Conservation (phyloP, 257 asterid species). For the Voacanga thouarsii region DNA sequence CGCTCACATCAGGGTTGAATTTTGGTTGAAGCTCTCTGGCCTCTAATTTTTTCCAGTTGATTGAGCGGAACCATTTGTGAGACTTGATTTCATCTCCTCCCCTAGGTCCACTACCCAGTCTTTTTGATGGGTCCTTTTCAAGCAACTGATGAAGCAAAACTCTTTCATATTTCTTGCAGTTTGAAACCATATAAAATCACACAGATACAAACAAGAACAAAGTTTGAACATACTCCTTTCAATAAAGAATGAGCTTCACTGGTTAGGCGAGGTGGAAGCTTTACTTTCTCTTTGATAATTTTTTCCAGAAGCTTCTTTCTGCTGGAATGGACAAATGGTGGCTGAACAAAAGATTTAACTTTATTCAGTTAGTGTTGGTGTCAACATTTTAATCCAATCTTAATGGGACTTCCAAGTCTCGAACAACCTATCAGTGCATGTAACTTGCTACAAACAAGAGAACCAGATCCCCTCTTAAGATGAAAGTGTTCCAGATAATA, state of each 20-base stretch:
- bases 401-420: not conserved
- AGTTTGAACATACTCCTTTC: slow-evolving; percentile 60
- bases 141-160: slow-evolving; percentile 46
- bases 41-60: slow-evolving; percentile 84
- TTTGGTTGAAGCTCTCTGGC: slow-evolving; percentile 61
- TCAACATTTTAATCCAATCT: not conserved
- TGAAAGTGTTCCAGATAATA: not conserved
- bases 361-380: not conserved
- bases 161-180: not conserved
- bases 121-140: slow-evolving; percentile 68
- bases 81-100: slow-evolving; percentile 83
- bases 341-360: slow-evolving; percentile 39
- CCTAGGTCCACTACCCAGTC: slow-evolving; percentile 73
- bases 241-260: slow-evolving; percentile 80
- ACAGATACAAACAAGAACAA: not conserved
- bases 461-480: not conserved
- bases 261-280: slow-evolving; percentile 79
- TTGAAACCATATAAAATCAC: not conserved
- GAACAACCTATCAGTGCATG: not conserved
- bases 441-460: not conserved
- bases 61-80: slow-evolving; percentile 70
- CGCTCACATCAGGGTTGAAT: slow-evolving; percentile 79
- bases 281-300: slow-evolving; percentile 73
- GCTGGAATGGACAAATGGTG: slow-evolving; percentile 75
- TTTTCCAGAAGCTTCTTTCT: slow-evolving; percentile 93